A percentile compares a stretch with the other conserved stretches of the same genome.
Evolutionary conservation across 371 early-diverging fungal species (phyloP).

Genomic region (Smittium culicis): DNA sequence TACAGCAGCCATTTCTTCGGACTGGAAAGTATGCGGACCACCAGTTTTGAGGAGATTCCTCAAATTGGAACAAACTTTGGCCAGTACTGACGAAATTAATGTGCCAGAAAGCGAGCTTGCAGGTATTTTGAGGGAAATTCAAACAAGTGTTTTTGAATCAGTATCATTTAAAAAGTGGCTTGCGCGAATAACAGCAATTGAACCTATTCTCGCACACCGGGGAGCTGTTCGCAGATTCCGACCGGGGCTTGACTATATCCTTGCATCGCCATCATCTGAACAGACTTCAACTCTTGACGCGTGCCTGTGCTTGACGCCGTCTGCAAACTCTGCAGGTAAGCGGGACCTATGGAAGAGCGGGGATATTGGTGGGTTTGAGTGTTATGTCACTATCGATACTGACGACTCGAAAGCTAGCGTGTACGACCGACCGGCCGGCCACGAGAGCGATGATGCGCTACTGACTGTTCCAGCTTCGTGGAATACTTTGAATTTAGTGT

Average conservation of each 20-base stretch:
- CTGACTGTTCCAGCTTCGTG: slow-evolving; percentile 46
- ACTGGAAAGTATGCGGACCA: slow-evolving; percentile 42
- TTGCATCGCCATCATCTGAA: slow-evolving; percentile 34
- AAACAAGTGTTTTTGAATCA: slow-evolving; percentile 26
- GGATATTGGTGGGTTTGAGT: slow-evolving; percentile 59
- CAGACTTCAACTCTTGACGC: slow-evolving; percentile 40
- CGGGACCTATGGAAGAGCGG: slow-evolving; percentile 39
- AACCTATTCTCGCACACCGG: slow-evolving; percentile 28
- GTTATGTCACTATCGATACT: slow-evolving; percentile 52
- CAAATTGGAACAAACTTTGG: slow-evolving; percentile 30
- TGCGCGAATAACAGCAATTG: slow-evolving; percentile 28
- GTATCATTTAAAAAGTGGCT: slow-evolving; percentile 38
- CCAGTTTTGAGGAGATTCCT: slow-evolving; percentile 45
- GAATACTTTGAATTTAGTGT: slow-evolving; percentile 47
- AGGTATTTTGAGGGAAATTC: slow-evolving; percentile 12
- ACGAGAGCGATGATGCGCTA: slow-evolving; percentile 48
- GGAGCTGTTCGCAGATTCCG: slow-evolving; percentile 45
- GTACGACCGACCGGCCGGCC: slow-evolving; percentile 42
- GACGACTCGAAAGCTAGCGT: slow-evolving; percentile 51
- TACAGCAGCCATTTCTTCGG: slow-evolving; percentile 37
- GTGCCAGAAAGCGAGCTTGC: slow-evolving; percentile 13
- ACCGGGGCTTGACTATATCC: slow-evolving; percentile 55
- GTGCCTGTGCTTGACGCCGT: slow-evolving; percentile 36
- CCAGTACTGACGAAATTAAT: slow-evolving; percentile 10
- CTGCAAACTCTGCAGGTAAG: slow-evolving; percentile 1